phyloP scores from a whole-genome alignment of 106 monocot genomes.

The Apostasia ramifera region DNA sequence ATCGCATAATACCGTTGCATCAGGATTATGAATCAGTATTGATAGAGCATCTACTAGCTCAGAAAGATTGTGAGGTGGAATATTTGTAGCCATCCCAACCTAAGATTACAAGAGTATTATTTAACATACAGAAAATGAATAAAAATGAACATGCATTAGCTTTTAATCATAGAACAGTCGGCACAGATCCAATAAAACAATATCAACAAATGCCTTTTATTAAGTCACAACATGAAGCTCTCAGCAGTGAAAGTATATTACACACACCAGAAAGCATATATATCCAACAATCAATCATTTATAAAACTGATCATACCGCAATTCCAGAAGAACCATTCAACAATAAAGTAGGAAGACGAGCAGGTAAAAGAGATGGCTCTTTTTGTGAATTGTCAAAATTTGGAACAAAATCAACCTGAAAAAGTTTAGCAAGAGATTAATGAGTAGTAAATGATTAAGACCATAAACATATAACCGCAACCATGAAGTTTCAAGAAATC shows the following conservation, averaged over 20 bases:
- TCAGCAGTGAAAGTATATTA: too few relatives aligned
- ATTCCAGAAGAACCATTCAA: constrained; percentile 98
- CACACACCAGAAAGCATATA: not conserved
- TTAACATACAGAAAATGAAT: too few relatives aligned
- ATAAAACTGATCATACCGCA: constrained; percentile 43
- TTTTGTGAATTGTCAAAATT: constrained; percentile 98
- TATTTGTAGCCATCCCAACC: constrained; percentile 99
- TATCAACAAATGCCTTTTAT: too few relatives aligned
- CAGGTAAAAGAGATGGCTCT: constrained; percentile 90
- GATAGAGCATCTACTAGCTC: constrained; percentile 95
- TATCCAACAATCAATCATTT: not conserved
- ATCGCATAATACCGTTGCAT: constrained; percentile 64
- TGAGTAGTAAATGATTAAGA: not conserved
- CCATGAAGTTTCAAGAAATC: not conserved
- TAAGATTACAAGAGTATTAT: constrained; percentile 11
- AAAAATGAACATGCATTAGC: too few relatives aligned
- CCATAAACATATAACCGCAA: not conserved
- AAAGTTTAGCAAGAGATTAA: constrained; percentile 4
- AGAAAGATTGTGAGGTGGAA: constrained; percentile 94
- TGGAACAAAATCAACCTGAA: constrained; percentile 87
- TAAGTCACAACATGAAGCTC: too few relatives aligned
- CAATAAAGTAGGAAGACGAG: constrained; percentile 80
- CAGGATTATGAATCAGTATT: constrained; percentile 80
- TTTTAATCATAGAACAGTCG: too few relatives aligned
- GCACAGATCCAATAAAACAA: too few relatives aligned